A percentile compares a stretch with the other conserved stretches of the same genome.
Evolutionary conservation across 2,329 filamentous ascomycete genomes (phyloP).

Genomic region (Hypoxylon sp.): DNA sequence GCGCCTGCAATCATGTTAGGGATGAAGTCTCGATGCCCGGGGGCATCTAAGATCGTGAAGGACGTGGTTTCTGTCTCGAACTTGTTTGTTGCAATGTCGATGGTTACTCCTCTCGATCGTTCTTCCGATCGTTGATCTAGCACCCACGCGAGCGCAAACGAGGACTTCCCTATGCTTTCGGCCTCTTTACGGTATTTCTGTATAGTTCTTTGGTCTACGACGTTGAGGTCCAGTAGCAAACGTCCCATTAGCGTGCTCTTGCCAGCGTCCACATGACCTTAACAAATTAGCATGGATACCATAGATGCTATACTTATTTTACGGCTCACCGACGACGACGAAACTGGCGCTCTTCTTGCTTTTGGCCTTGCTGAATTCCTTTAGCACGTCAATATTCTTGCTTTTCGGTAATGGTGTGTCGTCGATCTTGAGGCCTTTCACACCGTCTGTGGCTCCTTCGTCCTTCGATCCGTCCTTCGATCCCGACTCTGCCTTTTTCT

Average conservation of each 20-base stretch:
- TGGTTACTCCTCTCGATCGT: conserved; percentile 89
- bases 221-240: conserved; percentile 88
- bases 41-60: conserved; percentile 96
- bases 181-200: conserved; percentile 92
- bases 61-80: conserved; percentile 90
- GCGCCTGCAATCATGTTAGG: conserved; percentile 99
- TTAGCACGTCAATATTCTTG: conserved; percentile 88
- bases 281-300: conserved; percentile 29
- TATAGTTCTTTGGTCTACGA: conserved; percentile 88
- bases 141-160: conserved; percentile 97
- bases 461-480: conserved; percentile 55
- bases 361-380: conserved; percentile 81
- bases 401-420: conserved; percentile 72
- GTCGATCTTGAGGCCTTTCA: conserved; percentile 63
- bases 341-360: conserved; percentile 89
- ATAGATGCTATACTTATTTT: conserved; percentile 6
- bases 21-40: conserved; percentile 95
- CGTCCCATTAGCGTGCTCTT: conserved; percentile 98
- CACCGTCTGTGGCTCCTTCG: conserved; percentile 52
- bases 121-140: conserved; percentile 94
- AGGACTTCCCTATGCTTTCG: conserved; percentile 91
- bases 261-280: conserved; percentile 95
- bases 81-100: conserved; percentile 94
- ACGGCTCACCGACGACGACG: conserved; percentile 82
- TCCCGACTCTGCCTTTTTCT: conserved; percentile 59